Conservation (phyloP, 1,284 basidiomycete genomes). For the Microbotryum lychnidis-dioicae region DNA sequence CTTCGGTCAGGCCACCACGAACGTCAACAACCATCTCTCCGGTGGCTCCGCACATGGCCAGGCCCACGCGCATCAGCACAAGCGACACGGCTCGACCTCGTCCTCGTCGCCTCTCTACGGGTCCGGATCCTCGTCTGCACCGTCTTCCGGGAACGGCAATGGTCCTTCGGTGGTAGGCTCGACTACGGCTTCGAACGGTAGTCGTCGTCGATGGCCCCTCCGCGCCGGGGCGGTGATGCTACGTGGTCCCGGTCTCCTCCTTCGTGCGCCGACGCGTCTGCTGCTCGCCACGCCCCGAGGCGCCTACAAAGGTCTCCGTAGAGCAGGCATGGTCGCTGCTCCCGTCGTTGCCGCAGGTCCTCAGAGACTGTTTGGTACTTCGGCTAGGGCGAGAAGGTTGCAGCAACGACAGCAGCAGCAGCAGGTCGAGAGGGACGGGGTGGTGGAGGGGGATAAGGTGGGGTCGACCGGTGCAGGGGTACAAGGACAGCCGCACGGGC, state of each 20-base stretch:
- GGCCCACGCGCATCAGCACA: too few relatives aligned
- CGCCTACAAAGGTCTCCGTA: slow-evolving; percentile 1
- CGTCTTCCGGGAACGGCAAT: too few relatives aligned
- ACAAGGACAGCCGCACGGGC: neutral
- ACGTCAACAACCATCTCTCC: too few relatives aligned
- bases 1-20: too few relatives aligned
- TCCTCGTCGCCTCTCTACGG: too few relatives aligned
- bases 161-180: too few relatives aligned
- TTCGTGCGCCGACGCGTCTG: slow-evolving; percentile 21
- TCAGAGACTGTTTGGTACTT: slow-evolving; percentile 18
- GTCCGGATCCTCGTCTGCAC: too few relatives aligned
- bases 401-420: slow-evolving; percentile 6
- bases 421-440: neutral
- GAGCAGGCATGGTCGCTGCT: slow-evolving; percentile 19
- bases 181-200: too few relatives aligned
- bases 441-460: neutral
- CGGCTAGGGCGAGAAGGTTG: slow-evolving; percentile 4
- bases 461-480: neutral
- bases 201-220: too few relatives aligned
- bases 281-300: slow-evolving; percentile 4
- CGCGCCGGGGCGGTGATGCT: slow-evolving; percentile 9
- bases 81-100: too few relatives aligned
- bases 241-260: slow-evolving; percentile 19
- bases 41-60: too few relatives aligned
- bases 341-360: slow-evolving; percentile 14